A percentile compares a stretch with the other conserved stretches of the same genome.
phyloP scores from a whole-genome alignment of 345 rosid genomes.

The Aegle marmelos region DNA sequence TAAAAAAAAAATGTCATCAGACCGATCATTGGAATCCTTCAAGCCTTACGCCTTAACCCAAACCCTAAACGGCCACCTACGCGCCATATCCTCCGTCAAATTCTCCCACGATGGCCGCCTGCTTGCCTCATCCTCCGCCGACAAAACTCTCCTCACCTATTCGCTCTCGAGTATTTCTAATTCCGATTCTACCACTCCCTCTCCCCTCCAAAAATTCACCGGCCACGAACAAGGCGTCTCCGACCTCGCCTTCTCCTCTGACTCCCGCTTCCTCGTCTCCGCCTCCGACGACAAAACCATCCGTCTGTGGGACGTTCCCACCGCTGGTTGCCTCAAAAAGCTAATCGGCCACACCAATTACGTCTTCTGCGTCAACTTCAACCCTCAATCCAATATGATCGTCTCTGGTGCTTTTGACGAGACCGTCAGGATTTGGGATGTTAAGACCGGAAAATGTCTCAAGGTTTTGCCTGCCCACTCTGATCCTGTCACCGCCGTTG shows the following conservation, averaged over 20 bases:
- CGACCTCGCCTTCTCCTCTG: conserved; percentile 88
- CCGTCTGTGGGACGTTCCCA: conserved; percentile 87
- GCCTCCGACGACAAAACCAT: conserved; percentile 93
- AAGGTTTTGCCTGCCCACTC: conserved; percentile 94
- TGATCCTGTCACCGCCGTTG: conserved; percentile 87
- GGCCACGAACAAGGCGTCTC: conserved; percentile 86
- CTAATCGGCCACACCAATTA: conserved; percentile 80
- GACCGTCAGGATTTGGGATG: conserved; percentile 94
- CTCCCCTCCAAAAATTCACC: conserved; percentile 46
- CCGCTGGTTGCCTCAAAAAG: conserved; percentile 59
- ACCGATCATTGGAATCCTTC: conserved; percentile 31
- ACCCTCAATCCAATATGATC: conserved; percentile 81
- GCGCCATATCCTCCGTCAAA: conserved; percentile 71
- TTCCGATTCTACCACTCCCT: conserved; percentile 31
- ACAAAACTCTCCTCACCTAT: conserved; percentile 72
- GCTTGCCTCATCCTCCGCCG: conserved; percentile 84
- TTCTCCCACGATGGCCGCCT: conserved; percentile 90
- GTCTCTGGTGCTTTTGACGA: conserved; percentile 95
- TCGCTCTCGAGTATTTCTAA: conserved; percentile 39
- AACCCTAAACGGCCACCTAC: conserved; percentile 73
- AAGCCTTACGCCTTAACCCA: conserved; percentile 66
- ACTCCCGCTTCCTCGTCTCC: conserved; percentile 79
- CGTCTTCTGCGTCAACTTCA: conserved; percentile 81
- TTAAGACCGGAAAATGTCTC: conserved; percentile 77
- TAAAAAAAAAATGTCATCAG: conserved; percentile 16